Evolutionary conservation across 345 rosid species (phyloP), one percentile per base, ranked within the genome.

Genomic region (Murraya koenigii): DNA sequence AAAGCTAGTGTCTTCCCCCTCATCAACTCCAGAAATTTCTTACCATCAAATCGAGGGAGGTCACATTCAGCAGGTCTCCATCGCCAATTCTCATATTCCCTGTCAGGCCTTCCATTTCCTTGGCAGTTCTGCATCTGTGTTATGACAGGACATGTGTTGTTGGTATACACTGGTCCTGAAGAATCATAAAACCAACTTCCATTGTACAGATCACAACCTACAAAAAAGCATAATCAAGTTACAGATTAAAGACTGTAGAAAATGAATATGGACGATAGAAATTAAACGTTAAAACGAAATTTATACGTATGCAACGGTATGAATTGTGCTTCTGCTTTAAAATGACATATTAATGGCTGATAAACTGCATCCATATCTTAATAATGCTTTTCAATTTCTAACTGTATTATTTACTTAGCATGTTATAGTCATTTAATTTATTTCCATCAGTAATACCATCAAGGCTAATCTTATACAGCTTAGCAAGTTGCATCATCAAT

Each of bases 61-160:
- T 93, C 88, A 83, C 99, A 97, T 64, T 87, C 86, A 70, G 83
- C 82, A 28, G 99, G 99, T 71, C 87, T 94, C 99, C 98, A 97
- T 69, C 97, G 90, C 97, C 97, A 97, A 86, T 86, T 90, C 85
- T 97, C 98, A 56, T 97, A 92, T 79, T 90, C 94, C 74, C 82
- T 90, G 81, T 97, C 99, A 41, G 97, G 94, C 81, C 99, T 89
- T 74, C 98, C 99, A 76, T 97, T 97, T 13, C 98, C 99, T 84
- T 90, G 99, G 87, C 99, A 97, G 86, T 97, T 97, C 88, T 93
- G 98, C 98, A 90, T 93, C 93, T 94, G 99, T 38, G 97, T 90
- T 66, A 94, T 41, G 69, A 92, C 85, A 66, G 98, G 98, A 83
- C 99, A 97, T 6, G 94, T 79, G 86, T 94, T 90, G 98, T 92